Conservation (phyloP, 805 yeast species). For the Lipomyces spencermartinsiae region DNA sequence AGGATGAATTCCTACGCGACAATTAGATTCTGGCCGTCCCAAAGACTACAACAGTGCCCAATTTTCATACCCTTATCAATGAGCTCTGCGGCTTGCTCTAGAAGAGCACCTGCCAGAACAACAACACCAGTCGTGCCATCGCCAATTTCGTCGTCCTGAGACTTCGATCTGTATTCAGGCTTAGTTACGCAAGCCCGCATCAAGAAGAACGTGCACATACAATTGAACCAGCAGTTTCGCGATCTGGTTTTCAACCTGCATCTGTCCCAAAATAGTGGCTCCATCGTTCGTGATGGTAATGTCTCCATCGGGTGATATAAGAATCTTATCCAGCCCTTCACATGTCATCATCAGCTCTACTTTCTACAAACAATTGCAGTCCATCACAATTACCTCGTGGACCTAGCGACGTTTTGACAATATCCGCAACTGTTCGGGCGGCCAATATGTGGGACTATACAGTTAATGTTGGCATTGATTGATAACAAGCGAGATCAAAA, state of each 20-base stretch:
- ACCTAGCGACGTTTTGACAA: conserved; percentile 90
- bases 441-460: conserved; percentile 85
- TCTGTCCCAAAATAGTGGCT: conserved; percentile 92
- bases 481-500: neutral
- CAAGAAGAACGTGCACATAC: conserved; percentile 41
- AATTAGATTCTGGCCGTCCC: neutral
- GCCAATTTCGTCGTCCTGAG: conserved; percentile 98
- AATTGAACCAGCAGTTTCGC: conserved; percentile 94
- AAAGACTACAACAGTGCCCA: neutral
- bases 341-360: neutral
- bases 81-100: conserved; percentile 92
- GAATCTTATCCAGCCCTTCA: conserved; percentile 84
- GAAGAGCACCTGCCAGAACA: conserved; percentile 89
- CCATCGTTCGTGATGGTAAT: conserved; percentile 98
- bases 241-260: conserved; percentile 95
- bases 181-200: neutral
- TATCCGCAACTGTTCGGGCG: conserved; percentile 91
- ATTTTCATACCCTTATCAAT: conserved; percentile 69
- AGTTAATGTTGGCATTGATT: neutral
- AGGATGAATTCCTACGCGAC: conserved; percentile 80
- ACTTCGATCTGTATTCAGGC: conserved; percentile 55
- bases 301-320: conserved; percentile 95
- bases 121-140: conserved; percentile 99
- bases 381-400: conserved; percentile 66
- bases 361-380: neutral